Evolutionary conservation across 2,329 filamentous ascomycete genomes (phyloP).

Genomic region (Stromatinia cepivora): DNA sequence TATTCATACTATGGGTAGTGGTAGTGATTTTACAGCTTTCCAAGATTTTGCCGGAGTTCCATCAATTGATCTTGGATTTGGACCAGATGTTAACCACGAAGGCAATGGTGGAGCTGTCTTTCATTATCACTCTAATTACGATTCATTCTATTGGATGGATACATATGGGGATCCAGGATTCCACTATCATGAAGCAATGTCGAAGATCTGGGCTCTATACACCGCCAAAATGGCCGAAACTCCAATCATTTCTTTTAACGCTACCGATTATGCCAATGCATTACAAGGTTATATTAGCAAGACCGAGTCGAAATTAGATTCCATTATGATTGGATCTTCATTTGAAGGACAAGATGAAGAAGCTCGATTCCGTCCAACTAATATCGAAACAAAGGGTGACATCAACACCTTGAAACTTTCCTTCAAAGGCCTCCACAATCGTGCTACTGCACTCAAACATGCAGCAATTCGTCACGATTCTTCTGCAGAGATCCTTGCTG

Average conservation of each 20-base stretch:
- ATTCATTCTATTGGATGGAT: slow-evolving; percentile 82
- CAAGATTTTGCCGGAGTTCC: slow-evolving; percentile 55
- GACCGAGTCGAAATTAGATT: slow-evolving; percentile 38
- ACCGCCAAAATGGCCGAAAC: slow-evolving; percentile 51
- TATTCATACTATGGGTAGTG: slow-evolving; percentile 60
- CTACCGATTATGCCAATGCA: slow-evolving; percentile 47
- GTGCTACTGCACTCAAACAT: slow-evolving; percentile 31
- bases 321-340: slow-evolving; percentile 27
- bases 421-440: slow-evolving; percentile 37
- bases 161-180: slow-evolving; percentile 69
- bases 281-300: slow-evolving; percentile 38
- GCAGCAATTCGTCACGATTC: slow-evolving; percentile 37
- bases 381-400: slow-evolving; percentile 27
- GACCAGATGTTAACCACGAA: slow-evolving; percentile 38
- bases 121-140: slow-evolving; percentile 83
- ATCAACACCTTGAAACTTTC: slow-evolving; percentile 33
- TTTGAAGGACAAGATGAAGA: slow-evolving; percentile 37
- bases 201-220: slow-evolving; percentile 54
- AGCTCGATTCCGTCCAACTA: slow-evolving; percentile 35
- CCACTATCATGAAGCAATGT: slow-evolving; percentile 59
- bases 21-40: slow-evolving; percentile 68
- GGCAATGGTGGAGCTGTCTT: slow-evolving; percentile 53
- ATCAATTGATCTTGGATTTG: slow-evolving; percentile 59
- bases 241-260: slow-evolving; percentile 53
- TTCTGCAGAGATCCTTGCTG: slow-evolving; percentile 36